phyloP scores from a whole-genome alignment of 768 basidiomycete species.

The Trametes meyenii region DNA sequence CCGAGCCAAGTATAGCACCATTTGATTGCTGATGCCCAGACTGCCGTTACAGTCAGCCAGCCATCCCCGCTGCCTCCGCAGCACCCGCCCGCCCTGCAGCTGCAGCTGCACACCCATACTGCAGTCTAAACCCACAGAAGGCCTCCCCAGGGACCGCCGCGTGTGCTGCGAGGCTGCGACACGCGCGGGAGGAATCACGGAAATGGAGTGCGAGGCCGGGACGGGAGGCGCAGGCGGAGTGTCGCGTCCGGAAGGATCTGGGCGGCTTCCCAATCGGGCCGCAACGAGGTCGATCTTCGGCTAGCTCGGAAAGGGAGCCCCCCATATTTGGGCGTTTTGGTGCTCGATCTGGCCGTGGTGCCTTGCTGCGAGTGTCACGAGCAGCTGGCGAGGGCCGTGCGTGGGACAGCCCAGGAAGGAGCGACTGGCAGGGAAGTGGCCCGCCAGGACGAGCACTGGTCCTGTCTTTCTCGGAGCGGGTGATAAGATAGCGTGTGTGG shows the following conservation, averaged over 20 bases:
- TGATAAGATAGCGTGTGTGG: slow-evolving; percentile 28
- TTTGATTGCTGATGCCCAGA: slow-evolving; percentile 17
- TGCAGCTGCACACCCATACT: neutral
- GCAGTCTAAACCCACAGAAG: neutral
- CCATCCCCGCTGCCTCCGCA: slow-evolving; percentile 1
- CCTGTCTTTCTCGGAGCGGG: slow-evolving; percentile 20
- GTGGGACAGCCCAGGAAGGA: slow-evolving; percentile 24
- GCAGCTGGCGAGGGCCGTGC: slow-evolving; percentile 23
- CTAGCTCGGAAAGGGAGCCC: slow-evolving; percentile 26
- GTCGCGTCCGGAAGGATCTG: slow-evolving; percentile 20
- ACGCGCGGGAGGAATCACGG: slow-evolving; percentile 11
- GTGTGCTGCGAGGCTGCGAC: neutral
- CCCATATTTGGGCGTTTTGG: slow-evolving; percentile 14
- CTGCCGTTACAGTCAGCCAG: neutral
- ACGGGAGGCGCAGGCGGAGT: slow-evolving; percentile 6
- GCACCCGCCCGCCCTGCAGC: neutral
- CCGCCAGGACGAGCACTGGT: slow-evolving; percentile 19
- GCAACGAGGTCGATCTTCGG: slow-evolving; percentile 29
- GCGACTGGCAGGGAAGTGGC: slow-evolving; percentile 23
- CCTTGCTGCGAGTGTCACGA: slow-evolving; percentile 27
- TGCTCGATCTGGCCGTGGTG: slow-evolving; percentile 18
- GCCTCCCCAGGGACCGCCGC: neutral
- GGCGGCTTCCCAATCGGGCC: slow-evolving; percentile 23
- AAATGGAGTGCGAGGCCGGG: slow-evolving; percentile 15
- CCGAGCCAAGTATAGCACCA: slow-evolving; percentile 22